These are phyloP conservation scores for Phlyctochytrium arcticum DNA, from an alignment of 192 early-diverging fungal genomes.

Conservation along the genomic window DNA sequence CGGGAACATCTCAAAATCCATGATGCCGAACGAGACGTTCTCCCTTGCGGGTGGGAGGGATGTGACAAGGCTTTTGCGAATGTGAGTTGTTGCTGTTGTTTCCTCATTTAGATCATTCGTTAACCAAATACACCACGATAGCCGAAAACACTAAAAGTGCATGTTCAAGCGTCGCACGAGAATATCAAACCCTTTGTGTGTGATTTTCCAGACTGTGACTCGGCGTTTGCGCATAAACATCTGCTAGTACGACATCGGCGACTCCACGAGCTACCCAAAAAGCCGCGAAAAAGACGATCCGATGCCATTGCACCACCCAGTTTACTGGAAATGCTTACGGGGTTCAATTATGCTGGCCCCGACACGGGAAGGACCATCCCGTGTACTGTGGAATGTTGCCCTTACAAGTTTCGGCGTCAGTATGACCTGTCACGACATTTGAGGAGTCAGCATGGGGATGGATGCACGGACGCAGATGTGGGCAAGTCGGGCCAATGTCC, in stretches of 20 bases:
- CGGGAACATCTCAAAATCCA: constrained; percentile 17
- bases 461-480: too few species aligned
- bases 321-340: constrained; percentile 10
- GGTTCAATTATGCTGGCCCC: constrained; percentile 3
- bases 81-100: not conserved
- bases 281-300: constrained; percentile 3
- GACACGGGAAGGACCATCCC: not conserved
- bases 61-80: constrained; percentile 16
- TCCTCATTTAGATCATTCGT: not conserved
- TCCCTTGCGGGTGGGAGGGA: constrained; percentile 17
- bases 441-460: constrained; percentile 20
- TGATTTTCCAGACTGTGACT: constrained; percentile 2
- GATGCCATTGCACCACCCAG: constrained; percentile 15
- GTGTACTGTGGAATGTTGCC: constrained; percentile 9
- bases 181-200: constrained; percentile 3
- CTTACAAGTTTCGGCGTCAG: constrained; percentile 5
- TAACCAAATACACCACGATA: not conserved
- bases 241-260: constrained; percentile 10
- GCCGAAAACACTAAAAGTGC: constrained; percentile 1
- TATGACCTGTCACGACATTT: constrained; percentile 22
- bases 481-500: too few species aligned
- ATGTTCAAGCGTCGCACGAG: constrained; percentile 9
- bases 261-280: not conserved
- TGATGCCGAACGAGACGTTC: constrained; percentile 5
- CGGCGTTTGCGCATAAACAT: constrained; percentile 17